phyloP scores from a whole-genome alignment of 768 basidiomycete genomes.

The Rhizopogon rudus region DNA sequence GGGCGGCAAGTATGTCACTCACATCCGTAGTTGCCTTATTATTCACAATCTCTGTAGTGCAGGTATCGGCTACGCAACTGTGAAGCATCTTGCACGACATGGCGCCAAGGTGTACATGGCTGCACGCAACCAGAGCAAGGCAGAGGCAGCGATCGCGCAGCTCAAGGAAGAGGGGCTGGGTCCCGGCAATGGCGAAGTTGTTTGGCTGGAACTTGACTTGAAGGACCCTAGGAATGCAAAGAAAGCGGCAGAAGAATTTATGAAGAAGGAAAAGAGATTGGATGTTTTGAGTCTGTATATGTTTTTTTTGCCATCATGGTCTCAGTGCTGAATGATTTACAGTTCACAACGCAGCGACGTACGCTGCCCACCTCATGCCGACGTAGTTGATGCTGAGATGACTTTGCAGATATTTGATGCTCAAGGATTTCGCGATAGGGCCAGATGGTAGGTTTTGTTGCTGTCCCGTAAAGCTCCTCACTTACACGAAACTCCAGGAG shows the following conservation, averaged over 20 bases:
- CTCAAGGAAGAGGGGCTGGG: conserved; percentile 40
- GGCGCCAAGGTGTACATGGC: conserved; percentile 61
- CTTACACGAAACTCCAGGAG: too few relatives aligned
- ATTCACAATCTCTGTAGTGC: too few relatives aligned
- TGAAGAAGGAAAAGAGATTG: conserved; percentile 44
- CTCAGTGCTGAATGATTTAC: neutral
- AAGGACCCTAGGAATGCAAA: conserved; percentile 43
- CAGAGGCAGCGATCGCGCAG: conserved; percentile 41
- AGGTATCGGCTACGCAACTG: conserved; percentile 48
- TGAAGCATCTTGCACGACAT: conserved; percentile 44
- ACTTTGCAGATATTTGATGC: conserved; percentile 7
- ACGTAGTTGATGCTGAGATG: neutral
- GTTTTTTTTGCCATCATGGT: neutral
- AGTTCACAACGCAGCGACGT: conserved; percentile 60
- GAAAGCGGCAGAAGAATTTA: conserved; percentile 42
- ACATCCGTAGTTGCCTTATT: too few relatives aligned
- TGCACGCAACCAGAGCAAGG: conserved; percentile 42
- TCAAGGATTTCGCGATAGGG: conserved; percentile 15
- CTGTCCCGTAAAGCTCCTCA: too few relatives aligned
- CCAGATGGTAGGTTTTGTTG: neutral
- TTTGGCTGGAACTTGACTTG: conserved; percentile 50
- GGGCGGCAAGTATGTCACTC: conserved; percentile 52
- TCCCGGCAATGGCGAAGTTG: conserved; percentile 40
- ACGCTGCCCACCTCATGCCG: conserved; percentile 6
- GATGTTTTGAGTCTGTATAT: conserved; percentile 46